Conservation (phyloP, 108 stramenopile species). For the Mediolabrus comicus region DNA sequence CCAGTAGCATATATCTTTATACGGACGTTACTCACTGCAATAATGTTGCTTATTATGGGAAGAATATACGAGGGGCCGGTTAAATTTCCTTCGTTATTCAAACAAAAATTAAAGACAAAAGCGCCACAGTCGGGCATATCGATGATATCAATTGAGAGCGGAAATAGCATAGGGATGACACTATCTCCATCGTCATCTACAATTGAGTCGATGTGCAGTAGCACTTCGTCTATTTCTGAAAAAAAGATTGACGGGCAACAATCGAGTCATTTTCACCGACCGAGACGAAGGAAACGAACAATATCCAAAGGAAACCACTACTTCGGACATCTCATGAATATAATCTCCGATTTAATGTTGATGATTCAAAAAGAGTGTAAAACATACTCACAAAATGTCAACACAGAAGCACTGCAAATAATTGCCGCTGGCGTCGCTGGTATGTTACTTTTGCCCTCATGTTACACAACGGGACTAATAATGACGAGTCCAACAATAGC, state of each 20-base stretch:
- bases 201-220: neutral
- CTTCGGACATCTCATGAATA: neutral
- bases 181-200: conserved; percentile 5
- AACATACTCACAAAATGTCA: neutral
- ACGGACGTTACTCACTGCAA: conserved; percentile 11
- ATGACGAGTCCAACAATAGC: conserved; percentile 33
- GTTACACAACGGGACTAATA: conserved; percentile 34
- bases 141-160: conserved; percentile 2
- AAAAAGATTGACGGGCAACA: neutral
- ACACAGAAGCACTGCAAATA: conserved; percentile 26
- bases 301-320: neutral
- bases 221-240: neutral
- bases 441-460: conserved; percentile 25
- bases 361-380: neutral
- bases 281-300: conserved; percentile 2
- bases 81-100: conserved; percentile 24
- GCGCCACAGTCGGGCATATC: neutral
- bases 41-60: conserved; percentile 13
- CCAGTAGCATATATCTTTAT: conserved; percentile 27
- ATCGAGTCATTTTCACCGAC: neutral
- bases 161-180: conserved; percentile 10
- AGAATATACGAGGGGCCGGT: conserved; percentile 26
- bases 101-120: neutral
- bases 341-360: neutral
- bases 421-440: conserved; percentile 23